phyloP scores from a whole-genome alignment of 345 rosid species.

The Melaleuca quinquenervia region DNA sequence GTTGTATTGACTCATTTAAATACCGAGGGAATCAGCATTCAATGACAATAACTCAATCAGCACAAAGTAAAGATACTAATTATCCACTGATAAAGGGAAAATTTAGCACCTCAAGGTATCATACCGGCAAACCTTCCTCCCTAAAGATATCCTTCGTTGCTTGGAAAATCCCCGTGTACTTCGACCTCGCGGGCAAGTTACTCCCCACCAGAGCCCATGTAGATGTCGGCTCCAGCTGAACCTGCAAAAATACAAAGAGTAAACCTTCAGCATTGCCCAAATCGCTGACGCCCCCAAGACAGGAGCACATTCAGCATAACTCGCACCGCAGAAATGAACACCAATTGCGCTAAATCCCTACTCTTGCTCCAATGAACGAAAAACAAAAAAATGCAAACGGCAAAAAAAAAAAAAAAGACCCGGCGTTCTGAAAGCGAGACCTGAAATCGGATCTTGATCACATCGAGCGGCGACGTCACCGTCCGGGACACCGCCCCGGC shows the following conservation, averaged over 20 bases:
- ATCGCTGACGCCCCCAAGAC: neutral
- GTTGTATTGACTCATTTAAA: neutral
- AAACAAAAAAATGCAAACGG: neutral
- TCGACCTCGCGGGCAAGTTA: constrained; percentile 41
- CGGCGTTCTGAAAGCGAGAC: constrained; percentile 19
- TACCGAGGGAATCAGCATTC: neutral
- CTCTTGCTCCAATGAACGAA: neutral
- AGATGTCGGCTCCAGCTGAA: constrained; percentile 85
- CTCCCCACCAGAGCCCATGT: constrained; percentile 58
- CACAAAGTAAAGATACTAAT: neutral
- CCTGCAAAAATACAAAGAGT: constrained; percentile 31
- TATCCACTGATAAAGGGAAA: neutral
- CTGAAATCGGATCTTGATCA: constrained; percentile 97
- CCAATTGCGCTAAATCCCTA: neutral
- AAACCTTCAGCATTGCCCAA: neutral
- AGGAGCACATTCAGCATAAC: neutral
- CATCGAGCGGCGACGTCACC: constrained; percentile 95
- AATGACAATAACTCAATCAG: neutral
- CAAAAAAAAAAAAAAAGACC: neutral
- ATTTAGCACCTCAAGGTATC: neutral
- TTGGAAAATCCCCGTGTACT: constrained; percentile 86
- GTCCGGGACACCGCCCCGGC: constrained; percentile 82
- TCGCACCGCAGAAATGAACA: neutral
- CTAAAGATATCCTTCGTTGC: constrained; percentile 81
- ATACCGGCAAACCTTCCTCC: constrained; percentile 89